These are phyloP conservation scores for Komagataella pastoris DNA, from an alignment of 805 yeast species.

Conservation along the genomic window DNA sequence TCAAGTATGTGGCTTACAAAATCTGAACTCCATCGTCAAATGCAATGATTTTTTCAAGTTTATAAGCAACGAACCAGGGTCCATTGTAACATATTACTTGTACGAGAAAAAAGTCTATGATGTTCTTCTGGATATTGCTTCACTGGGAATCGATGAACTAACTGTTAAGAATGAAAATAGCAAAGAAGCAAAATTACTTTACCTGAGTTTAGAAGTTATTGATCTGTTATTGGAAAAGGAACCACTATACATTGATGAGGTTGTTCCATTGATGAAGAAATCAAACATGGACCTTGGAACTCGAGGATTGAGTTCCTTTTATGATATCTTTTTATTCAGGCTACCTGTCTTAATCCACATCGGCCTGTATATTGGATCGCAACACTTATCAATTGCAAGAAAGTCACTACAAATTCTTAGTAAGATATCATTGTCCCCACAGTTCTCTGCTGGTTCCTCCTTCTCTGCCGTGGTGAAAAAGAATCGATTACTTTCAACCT, in stretches of 20 bases:
- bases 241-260: slow-evolving; percentile 40
- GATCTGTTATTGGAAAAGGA: slow-evolving; percentile 36
- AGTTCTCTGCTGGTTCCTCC: slow-evolving; percentile 20
- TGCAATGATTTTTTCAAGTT: slow-evolving; percentile 31
- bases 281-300: slow-evolving; percentile 31
- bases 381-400: slow-evolving; percentile 34
- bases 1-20: slow-evolving; percentile 27
- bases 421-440: slow-evolving; percentile 32
- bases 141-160: slow-evolving; percentile 47
- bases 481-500: slow-evolving; percentile 54
- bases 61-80: slow-evolving; percentile 58
- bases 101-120: slow-evolving; percentile 46
- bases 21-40: slow-evolving; percentile 33
- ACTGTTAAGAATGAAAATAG: slow-evolving; percentile 22
- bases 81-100: slow-evolving; percentile 46
- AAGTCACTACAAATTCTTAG: slow-evolving; percentile 39
- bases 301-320: slow-evolving; percentile 50
- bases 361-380: slow-evolving; percentile 59
- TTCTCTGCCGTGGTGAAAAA: slow-evolving; percentile 23
- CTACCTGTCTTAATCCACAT: slow-evolving; percentile 63
- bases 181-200: slow-evolving; percentile 22
- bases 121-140: slow-evolving; percentile 41
- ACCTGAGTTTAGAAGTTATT: slow-evolving; percentile 29
- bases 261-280: slow-evolving; percentile 35
- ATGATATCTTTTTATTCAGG: slow-evolving; percentile 59